phyloP scores from a whole-genome alignment of 768 basidiomycete species.

The Rhizopogon rudus region DNA sequence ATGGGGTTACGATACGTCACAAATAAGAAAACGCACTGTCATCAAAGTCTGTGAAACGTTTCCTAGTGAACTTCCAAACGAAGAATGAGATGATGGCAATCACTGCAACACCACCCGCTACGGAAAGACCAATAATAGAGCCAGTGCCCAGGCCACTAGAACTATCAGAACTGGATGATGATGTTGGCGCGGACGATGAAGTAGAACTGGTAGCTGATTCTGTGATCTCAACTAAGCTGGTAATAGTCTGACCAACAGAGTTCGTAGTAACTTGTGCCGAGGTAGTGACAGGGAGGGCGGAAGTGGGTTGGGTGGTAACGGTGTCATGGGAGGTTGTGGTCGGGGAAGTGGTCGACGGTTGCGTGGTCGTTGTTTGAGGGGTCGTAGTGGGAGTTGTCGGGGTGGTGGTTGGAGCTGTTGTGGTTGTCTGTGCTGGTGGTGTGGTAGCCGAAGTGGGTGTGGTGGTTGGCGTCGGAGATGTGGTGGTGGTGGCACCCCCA shows the following conservation, averaged over 20 bases:
- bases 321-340: constrained; percentile 5
- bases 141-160: constrained; percentile 53
- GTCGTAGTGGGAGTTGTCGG: constrained; percentile 4
- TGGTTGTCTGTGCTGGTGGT: not conserved
- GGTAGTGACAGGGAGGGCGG: constrained; percentile 8
- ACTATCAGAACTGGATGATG: constrained; percentile 11
- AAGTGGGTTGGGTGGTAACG: not conserved
- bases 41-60: constrained; percentile 70
- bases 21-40: constrained; percentile 54
- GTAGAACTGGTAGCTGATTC: constrained; percentile 17
- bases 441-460: constrained; percentile 3
- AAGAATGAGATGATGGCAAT: constrained; percentile 71
- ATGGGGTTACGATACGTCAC: constrained; percentile 3
- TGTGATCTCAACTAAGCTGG: constrained; percentile 14
- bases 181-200: constrained; percentile 19
- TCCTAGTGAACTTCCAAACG: constrained; percentile 83
- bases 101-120: constrained; percentile 73
- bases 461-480: constrained; percentile 11
- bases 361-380: not conserved
- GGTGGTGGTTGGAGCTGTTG: not conserved
- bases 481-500: not conserved
- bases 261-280: constrained; percentile 19
- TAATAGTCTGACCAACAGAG: constrained; percentile 23
- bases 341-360: constrained; percentile 1
- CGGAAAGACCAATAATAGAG: constrained; percentile 75